A percentile compares a stretch with the other conserved stretches of the same genome.
Conservation (phyloP, 2,329 filamentous ascomycete species). For the Penicillium psychrosexuale region DNA sequence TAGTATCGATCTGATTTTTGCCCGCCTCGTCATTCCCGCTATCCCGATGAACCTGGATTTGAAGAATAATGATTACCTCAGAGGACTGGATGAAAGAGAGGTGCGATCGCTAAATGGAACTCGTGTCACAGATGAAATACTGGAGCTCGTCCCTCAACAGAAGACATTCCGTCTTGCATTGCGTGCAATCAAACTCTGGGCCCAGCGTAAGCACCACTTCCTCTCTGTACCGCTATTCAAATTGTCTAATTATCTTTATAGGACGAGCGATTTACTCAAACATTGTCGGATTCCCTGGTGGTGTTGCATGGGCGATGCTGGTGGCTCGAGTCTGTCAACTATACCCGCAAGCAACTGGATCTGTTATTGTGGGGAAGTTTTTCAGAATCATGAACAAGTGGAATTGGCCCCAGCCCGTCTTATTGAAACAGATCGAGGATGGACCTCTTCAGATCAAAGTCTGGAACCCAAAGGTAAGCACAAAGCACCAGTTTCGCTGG, state of each 20-base stretch:
- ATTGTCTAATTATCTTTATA: constrained; percentile 19
- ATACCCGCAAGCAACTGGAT: constrained; percentile 86
- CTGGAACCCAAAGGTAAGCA: constrained; percentile 83
- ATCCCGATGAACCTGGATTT: constrained; percentile 71
- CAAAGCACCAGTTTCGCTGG: neutral
- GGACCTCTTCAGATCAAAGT: constrained; percentile 77
- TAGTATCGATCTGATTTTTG: constrained; percentile 92
- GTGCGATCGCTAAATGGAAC: constrained; percentile 90
- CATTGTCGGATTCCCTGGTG: constrained; percentile 92
- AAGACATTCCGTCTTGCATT: constrained; percentile 86
- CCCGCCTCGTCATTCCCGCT: constrained; percentile 67
- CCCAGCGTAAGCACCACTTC: constrained; percentile 57
- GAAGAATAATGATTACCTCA: constrained; percentile 77
- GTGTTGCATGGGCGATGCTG: constrained; percentile 97
- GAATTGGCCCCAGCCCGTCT: constrained; percentile 91
- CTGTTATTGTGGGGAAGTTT: constrained; percentile 88
- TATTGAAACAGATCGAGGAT: constrained; percentile 83
- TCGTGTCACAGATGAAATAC: constrained; percentile 87
- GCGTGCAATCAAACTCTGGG: constrained; percentile 94
- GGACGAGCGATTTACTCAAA: constrained; percentile 89
- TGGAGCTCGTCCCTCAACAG: constrained; percentile 81
- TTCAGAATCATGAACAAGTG: constrained; percentile 88
- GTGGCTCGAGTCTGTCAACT: constrained; percentile 94
- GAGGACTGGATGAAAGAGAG: constrained; percentile 81
- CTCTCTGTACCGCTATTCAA: neutral